phyloP scores from a whole-genome alignment of 495 filamentous ascomycete species.

The Niebla homalea region DNA sequence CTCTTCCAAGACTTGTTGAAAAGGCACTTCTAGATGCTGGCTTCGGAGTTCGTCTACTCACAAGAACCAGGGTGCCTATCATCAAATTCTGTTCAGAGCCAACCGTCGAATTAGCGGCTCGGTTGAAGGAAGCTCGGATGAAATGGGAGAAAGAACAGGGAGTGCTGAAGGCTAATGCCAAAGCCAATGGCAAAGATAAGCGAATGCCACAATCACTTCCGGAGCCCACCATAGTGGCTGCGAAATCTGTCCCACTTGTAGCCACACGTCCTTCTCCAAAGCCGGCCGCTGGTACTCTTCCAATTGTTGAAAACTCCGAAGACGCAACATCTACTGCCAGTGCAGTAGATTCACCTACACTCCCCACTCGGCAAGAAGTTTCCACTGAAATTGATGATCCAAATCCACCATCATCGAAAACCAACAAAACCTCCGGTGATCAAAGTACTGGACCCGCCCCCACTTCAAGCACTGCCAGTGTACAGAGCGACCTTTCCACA shows the following conservation, averaged over 20 bases:
- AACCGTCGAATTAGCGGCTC: slow-evolving; percentile 32
- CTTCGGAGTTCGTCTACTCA: slow-evolving; percentile 54
- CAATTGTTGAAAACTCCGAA: too few relatives aligned
- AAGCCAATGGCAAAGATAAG: slow-evolving; percentile 5
- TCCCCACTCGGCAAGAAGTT: too few relatives aligned
- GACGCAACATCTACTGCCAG: too few relatives aligned
- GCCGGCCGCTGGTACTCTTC: too few relatives aligned
- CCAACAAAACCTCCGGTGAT: too few relatives aligned
- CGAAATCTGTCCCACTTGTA: too few relatives aligned
- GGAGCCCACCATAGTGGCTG: background rate
- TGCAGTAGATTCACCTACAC: too few relatives aligned
- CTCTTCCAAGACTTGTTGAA: slow-evolving; percentile 51
- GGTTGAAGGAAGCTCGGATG: slow-evolving; percentile 39
- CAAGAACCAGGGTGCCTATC: slow-evolving; percentile 65
- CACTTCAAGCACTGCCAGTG: too few relatives aligned
- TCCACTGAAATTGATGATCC: too few relatives aligned
- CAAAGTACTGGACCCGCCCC: too few relatives aligned
- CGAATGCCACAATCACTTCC: background rate
- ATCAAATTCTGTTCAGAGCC: slow-evolving; percentile 68
- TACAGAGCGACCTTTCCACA: too few relatives aligned
- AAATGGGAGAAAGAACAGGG: slow-evolving; percentile 42
- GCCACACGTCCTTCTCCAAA: background rate
- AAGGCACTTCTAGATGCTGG: slow-evolving; percentile 55
- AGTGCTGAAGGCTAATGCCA: slow-evolving; percentile 14
- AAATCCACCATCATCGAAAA: too few relatives aligned